A percentile compares a stretch with the other conserved stretches of the same genome.
These are phyloP conservation scores for Nymphaea thermarum DNA, from an alignment of 164 flowering plant genomes.

Conservation along the genomic window DNA sequence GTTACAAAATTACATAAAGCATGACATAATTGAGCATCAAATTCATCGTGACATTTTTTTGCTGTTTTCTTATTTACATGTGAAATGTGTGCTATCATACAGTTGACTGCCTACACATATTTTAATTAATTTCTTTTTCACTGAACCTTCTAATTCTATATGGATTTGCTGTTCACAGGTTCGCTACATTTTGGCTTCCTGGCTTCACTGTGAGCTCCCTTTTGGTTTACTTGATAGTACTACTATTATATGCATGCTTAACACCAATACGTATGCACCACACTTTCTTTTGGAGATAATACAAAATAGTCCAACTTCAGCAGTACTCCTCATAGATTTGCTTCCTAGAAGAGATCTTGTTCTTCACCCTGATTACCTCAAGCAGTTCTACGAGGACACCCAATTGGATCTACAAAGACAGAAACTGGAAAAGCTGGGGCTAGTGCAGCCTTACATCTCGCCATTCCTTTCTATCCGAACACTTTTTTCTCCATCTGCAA, in stretches of 20 bases:
- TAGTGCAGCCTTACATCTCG: slow-evolving; percentile 44
- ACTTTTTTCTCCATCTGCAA: slow-evolving; percentile 50
- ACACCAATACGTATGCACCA: slow-evolving; percentile 59
- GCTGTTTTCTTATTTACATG: too few relatives aligned
- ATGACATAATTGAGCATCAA: too few relatives aligned
- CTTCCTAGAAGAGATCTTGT: slow-evolving; percentile 69
- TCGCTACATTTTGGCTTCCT: slow-evolving; percentile 57
- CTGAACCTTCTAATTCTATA: neutral
- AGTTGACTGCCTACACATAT: too few relatives aligned
- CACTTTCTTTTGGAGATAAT: slow-evolving; percentile 56
- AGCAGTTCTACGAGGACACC: slow-evolving; percentile 56
- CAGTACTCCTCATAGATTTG: slow-evolving; percentile 57
- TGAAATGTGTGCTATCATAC: too few relatives aligned
- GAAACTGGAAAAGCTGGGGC: slow-evolving; percentile 24
- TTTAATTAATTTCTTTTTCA: too few relatives aligned
- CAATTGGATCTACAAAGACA: slow-evolving; percentile 36
- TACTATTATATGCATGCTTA: slow-evolving; percentile 49
- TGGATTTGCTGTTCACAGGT: slow-evolving; percentile 24
- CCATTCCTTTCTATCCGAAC: slow-evolving; percentile 48
- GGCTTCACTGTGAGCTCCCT: slow-evolving; percentile 63
- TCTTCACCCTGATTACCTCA: slow-evolving; percentile 50
- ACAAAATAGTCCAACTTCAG: slow-evolving; percentile 49
- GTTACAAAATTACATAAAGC: too few relatives aligned
- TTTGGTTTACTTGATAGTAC: slow-evolving; percentile 54
- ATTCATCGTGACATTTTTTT: too few relatives aligned